Conservation (phyloP, 768 basidiomycete species). For the Boletus speciosus region DNA sequence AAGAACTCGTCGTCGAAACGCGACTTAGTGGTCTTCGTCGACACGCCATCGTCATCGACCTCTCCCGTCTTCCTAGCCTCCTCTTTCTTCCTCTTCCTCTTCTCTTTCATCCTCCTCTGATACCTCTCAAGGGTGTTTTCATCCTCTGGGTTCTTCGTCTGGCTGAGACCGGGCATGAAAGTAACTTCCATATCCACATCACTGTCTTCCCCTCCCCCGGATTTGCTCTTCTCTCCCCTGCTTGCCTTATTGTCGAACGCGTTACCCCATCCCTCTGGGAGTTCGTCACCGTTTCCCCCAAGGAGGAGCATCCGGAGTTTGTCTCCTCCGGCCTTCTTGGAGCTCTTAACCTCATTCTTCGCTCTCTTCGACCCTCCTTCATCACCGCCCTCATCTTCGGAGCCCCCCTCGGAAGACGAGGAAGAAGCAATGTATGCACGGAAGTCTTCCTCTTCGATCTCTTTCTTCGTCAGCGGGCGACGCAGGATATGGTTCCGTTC, state of each 20-base stretch:
- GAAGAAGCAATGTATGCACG: conserved; percentile 72
- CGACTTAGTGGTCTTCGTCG: conserved; percentile 7
- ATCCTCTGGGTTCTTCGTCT: conserved; percentile 49
- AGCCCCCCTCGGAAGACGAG: conserved; percentile 58
- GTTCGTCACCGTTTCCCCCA: conserved; percentile 55
- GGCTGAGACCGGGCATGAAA: conserved; percentile 81
- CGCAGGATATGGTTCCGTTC: conserved; percentile 80
- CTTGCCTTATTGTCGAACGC: conserved; percentile 27
- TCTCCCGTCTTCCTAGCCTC: conserved; percentile 45
- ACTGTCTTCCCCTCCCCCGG: conserved; percentile 25
- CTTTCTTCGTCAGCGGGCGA: conserved; percentile 71
- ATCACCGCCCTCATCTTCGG: conserved; percentile 27
- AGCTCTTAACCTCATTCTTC: conserved; percentile 19
- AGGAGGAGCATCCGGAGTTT: conserved; percentile 76
- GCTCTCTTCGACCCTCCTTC: conserved; percentile 3
- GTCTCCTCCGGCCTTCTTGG: conserved; percentile 52
- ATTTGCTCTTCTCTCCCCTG: neutral
- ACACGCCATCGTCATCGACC: conserved; percentile 19
- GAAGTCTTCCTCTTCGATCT: conserved; percentile 92
- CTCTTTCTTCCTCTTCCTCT: conserved; percentile 76
- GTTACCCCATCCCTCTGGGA: conserved; percentile 84
- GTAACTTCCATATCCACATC: conserved; percentile 93
- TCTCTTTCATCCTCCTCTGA: conserved; percentile 86
- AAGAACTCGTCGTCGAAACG: conserved; percentile 74
- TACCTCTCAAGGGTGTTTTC: conserved; percentile 90